Evolutionary conservation across 805 yeast genomes (phyloP), one percentile per base, ranked within the genome.

Genomic region (Candida krabiensis): DNA sequence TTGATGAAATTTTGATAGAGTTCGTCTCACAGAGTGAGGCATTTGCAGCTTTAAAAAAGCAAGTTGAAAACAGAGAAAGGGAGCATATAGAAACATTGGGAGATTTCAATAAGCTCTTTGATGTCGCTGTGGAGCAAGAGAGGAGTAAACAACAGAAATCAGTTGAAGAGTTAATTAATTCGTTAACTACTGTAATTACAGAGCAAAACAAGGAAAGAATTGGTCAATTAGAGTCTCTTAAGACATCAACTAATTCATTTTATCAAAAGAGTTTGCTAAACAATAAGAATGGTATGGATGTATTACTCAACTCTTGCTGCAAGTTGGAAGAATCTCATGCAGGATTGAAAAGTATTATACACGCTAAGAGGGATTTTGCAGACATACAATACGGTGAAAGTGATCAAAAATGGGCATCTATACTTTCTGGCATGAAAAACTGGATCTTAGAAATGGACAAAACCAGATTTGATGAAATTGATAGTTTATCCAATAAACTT

Each of bases 401-500:
- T 17, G 35, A 21, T 11, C 11, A 8, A 13, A 16, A 23, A n/a
- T 38, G 37, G 41, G 28, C 14, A 15, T 9, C 13, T 15, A 22
- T 28, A 30, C 17, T 33, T 21, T 28, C 28, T 3, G 16, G 29
- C 12, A 28, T 38, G 25, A 23, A 25, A 9, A 14, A 5, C 6
- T 22, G 28, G 17, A 25, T 32, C 12, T 19, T 35, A 3, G 17
- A 21, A 4, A 8, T 30, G 33, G 33, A 24, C 27, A 33, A 38
- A 12, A 28, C 24, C 18, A 28, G 30, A 15, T 12, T 24, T 5
- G 13, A 11, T 8, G 17, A 28, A 14, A 26, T 42, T 13, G 35
- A 35, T 17, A 23, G 17, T 5, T 19, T 38, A n/a, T 42, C 40
- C 5, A 17, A 14, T 3, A 35, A 35, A 8, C 34, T 42, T 9